Evolutionary conservation across 257 asterid genomes (phyloP), one percentile per base, ranked within the genome.

Genomic region (Nicotiana paniculata): DNA sequence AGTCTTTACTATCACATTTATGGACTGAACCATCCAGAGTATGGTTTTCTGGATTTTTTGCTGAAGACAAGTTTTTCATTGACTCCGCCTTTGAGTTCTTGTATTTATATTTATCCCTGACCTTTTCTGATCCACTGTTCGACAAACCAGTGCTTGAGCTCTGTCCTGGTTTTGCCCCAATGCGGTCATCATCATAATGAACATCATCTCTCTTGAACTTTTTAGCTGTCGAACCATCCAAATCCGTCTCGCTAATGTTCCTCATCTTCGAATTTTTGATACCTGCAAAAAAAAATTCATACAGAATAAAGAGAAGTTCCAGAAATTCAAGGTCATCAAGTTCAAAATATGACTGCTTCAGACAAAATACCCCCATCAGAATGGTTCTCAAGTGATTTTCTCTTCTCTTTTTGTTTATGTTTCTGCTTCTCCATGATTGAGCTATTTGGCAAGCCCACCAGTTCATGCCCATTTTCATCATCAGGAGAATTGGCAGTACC

Each of bases 311-410:
- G 24, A 84, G 61, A 74, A 68, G 65, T 51, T 51, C 28, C 63
- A 75, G 81, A 81, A 37, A 59, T 68, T 48, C 72, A 70, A 77
- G 69, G 74, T 67, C 43, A 28, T 35, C 67, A 77, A 28, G 69
- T 77, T 69, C 83, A 83, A 67, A 81, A 66, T 51, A 63, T 82
- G 46, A 83, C 53, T 81, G 61, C 82, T 61, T 80, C 37, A 48
- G 64, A 80, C n/a, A 81, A 68, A 18, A 66, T 91, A 95, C 99
- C 98, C 91, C 84, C 92, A 62, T 84, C 92, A 79, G 91, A 85
- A 85, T 78, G 81, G 84, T 77, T 86, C 63, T 81, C 87, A 79
- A 85, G 85, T 18, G 93, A 86, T 51, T 37, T 51, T 77, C 81
- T 84, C 84, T 86, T 92, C 85, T 89, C 92, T 70, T 88, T 88